Percentiles rank a stretch among this genome's conserved stretches.
Conservation (phyloP, 257 asterid species). For the Coffea canephora region DNA sequence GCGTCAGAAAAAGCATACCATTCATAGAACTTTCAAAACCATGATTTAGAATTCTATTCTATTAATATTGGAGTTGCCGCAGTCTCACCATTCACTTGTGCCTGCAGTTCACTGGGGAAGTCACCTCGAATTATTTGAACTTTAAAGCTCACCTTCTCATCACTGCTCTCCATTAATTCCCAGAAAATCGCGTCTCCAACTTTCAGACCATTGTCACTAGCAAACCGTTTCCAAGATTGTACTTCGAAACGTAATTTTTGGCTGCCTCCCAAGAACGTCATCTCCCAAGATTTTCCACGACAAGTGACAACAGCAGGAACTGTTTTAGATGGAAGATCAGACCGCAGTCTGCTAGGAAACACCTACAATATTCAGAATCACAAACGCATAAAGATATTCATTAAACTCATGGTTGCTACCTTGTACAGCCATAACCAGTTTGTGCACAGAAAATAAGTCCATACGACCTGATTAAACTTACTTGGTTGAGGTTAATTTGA, state of each 20-base stretch:
- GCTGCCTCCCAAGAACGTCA: not conserved
- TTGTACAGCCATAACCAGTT: not conserved
- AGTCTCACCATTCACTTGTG: not conserved
- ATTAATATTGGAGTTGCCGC: not conserved
- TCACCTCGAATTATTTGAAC: conserved; percentile 17
- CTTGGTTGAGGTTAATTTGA: not conserved
- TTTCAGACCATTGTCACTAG: not conserved
- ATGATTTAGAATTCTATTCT: not conserved
- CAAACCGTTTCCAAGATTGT: conserved; percentile 10
- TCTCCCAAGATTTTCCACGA: conserved; percentile 19
- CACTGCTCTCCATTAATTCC: conserved; percentile 12
- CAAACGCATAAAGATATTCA: not conserved
- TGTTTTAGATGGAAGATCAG: conserved; percentile 1
- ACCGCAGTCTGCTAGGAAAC: conserved; percentile 1
- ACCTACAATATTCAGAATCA: not conserved
- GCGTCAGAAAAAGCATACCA: not conserved
- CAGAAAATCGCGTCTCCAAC: conserved; percentile 11
- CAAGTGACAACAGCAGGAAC: conserved; percentile 11
- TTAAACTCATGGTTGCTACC: not conserved
- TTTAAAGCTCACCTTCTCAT: conserved; percentile 2
- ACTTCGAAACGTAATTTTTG: not conserved
- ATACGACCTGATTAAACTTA: not conserved
- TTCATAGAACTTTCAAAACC: not conserved
- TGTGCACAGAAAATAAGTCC: not conserved
- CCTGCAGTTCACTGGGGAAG: conserved; percentile 17